Evolutionary conservation across 108 stramenopile genomes (phyloP).

Genomic region (Mayamaea pseudoterrestris): DNA sequence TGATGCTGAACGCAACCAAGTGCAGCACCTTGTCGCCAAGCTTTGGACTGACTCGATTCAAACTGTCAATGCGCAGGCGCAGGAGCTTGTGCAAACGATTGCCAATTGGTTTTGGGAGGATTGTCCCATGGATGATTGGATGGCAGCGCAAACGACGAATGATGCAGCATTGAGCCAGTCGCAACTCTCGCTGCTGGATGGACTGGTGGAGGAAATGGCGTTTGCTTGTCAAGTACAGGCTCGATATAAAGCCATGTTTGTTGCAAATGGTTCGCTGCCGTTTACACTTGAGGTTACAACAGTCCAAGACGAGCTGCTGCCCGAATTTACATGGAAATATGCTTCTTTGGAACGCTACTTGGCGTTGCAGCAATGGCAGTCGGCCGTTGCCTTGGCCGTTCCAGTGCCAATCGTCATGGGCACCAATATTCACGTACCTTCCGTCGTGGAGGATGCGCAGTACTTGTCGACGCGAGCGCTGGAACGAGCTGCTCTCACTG

Average conservation of each 20-base stretch:
- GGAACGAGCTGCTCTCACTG: constrained; percentile 65
- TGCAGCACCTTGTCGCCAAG: constrained; percentile 2
- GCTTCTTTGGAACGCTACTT: constrained; percentile 37
- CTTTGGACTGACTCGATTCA: constrained; percentile 45
- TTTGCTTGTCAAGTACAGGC: constrained; percentile 63
- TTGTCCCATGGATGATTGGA: constrained; percentile 34
- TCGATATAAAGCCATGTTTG: constrained; percentile 38
- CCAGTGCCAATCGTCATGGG: constrained; percentile 50
- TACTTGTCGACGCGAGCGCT: constrained; percentile 59
- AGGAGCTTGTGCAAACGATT: constrained; percentile 43
- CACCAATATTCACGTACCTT: constrained; percentile 43
- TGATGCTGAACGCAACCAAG: constrained; percentile 2
- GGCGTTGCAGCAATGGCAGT: constrained; percentile 25
- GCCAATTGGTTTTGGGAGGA: constrained; percentile 57
- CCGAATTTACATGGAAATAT: constrained; percentile 60
- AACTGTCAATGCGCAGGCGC: constrained; percentile 51
- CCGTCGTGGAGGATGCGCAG: constrained; percentile 77
- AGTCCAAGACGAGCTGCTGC: constrained; percentile 12
- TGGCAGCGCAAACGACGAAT: constrained; percentile 9
- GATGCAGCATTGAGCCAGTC: neutral
- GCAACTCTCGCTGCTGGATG: constrained; percentile 28
- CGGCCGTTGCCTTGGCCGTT: constrained; percentile 24
- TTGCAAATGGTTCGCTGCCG: neutral
- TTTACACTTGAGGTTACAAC: neutral
- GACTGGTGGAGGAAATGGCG: constrained; percentile 70